Evolutionary conservation across 768 basidiomycete genomes (phyloP).

Genomic region (Exidia glandulosa): DNA sequence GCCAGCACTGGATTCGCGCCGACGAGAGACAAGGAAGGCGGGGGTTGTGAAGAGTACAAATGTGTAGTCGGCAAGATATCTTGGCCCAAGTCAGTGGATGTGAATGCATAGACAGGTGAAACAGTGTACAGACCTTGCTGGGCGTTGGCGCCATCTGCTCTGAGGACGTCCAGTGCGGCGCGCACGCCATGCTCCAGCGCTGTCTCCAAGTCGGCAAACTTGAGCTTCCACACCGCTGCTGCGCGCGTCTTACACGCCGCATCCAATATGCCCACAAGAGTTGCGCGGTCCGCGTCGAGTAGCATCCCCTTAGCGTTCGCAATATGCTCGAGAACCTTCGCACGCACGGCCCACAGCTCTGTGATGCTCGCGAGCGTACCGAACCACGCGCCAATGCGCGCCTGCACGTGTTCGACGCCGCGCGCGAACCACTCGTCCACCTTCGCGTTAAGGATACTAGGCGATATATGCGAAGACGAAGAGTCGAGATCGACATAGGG

Average conservation of each 20-base stretch:
- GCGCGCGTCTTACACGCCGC: constrained; percentile 43
- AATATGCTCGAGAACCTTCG: constrained; percentile 33
- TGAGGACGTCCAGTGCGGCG: constrained; percentile 26
- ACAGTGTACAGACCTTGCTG: constrained; percentile 18
- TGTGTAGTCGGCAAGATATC: constrained; percentile 42
- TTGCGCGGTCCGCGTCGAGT: constrained; percentile 32
- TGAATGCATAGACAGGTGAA: not conserved
- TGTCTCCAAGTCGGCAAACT: constrained; percentile 31
- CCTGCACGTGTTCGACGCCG: constrained; percentile 34
- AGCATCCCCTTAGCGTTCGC: no score
- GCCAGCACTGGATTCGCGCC: constrained; percentile 21
- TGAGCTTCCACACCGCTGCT: constrained; percentile 44
- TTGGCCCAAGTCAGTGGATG: constrained; percentile 19
- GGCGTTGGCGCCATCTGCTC: constrained; percentile 14
- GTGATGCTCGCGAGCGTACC: constrained; percentile 43
- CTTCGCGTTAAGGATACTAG: constrained; percentile 32
- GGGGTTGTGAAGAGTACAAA: constrained; percentile 43
- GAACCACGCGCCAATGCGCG: constrained; percentile 46
- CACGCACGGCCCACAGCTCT: constrained; percentile 63
- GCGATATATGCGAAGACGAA: constrained; percentile 38
- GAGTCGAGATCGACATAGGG: constrained; percentile 73
- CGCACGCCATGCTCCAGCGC: constrained; percentile 21
- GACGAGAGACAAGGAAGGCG: constrained; percentile 34
- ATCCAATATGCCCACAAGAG: constrained; percentile 39
- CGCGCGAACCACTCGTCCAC: constrained; percentile 55